Evolutionary conservation across 2,329 filamentous ascomycete genomes (phyloP), one percentile per base, ranked within the genome.

Genomic region (Cadophora luteo-olivacea): DNA sequence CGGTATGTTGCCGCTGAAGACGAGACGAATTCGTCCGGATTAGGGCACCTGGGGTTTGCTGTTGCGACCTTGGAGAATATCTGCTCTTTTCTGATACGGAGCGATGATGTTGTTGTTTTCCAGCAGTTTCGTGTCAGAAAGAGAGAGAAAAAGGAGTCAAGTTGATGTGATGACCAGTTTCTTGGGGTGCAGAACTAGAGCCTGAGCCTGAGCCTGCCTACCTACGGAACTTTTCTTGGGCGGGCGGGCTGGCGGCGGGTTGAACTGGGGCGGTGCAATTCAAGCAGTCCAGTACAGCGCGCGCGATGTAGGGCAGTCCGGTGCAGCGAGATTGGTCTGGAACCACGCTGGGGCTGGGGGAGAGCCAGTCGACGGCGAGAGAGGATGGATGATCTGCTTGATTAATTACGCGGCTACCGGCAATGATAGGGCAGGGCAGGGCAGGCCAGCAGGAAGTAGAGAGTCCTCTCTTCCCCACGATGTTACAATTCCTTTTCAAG

Each of bases 181-280:
- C 52, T 55, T n/a, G 52, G 52, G 52, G 52, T 55, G 52, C 52
- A 55, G 52, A 33, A 19, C 52, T 33, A 55, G 22, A n/a, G 29
- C 19, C 22, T 5, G 25, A 33, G 51, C 16, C 14, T 32, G 11
- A 12, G 51, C 22, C n/a, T n/a, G n/a, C n/a, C n/a, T n/a, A n/a
- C n/a, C n/a, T n/a, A n/a, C n/a, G n/a, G n/a, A n/a, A 54, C 24
- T 2, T 29, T 54, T 54, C 51, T 54, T 54, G 51, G 12, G 24
- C 51, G 8, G 4, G 33, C 33, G 36, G 8, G 36, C 29, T 29
- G 49, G 36, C 36, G 52, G 52, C 52, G 52, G 51, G 25, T 55
- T 55, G 52, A 55, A 19, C 29, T 55, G 52, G 52, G 52, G 52
- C 52, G 52, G 52, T 55, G 52, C 52, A 29, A 29, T 1, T 29